Evolutionary conservation across 345 rosid species (phyloP).

Genomic region (Heritiera littoralis): DNA sequence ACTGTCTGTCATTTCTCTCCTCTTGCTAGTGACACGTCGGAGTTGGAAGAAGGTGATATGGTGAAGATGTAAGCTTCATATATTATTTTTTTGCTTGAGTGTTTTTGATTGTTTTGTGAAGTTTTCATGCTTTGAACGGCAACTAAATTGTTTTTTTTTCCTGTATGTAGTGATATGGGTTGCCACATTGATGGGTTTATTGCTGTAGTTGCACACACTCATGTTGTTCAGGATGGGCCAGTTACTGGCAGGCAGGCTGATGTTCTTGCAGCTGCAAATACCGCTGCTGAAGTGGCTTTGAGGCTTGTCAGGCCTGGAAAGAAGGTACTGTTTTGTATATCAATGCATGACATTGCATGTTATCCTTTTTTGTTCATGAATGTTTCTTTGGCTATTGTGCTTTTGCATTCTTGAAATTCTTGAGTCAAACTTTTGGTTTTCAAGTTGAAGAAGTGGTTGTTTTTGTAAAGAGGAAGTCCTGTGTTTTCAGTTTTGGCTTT

Average conservation of each 20-base stretch:
- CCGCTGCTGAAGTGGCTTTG: slow-evolving; percentile 97
- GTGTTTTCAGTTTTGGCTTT: not conserved
- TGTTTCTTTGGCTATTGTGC: not conserved
- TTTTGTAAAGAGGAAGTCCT: not conserved
- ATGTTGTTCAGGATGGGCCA: slow-evolving; percentile 75
- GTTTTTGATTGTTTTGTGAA: not conserved
- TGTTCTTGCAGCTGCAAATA: slow-evolving; percentile 88
- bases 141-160: slow-evolving; percentile 4
- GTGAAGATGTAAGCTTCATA: slow-evolving; percentile 71
- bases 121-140: not conserved
- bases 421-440: not conserved
- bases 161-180: slow-evolving; percentile 78
- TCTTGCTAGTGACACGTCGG: slow-evolving; percentile 71
- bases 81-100: not conserved
- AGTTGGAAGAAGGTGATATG: slow-evolving; percentile 84
- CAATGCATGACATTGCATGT: not conserved
- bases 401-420: not conserved
- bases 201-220: slow-evolving; percentile 89
- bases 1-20: slow-evolving; percentile 90
- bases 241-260: slow-evolving; percentile 80
- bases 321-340: slow-evolving; percentile 49
- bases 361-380: not conserved
- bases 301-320: slow-evolving; percentile 97
- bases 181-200: slow-evolving; percentile 99
- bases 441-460: not conserved